Base-by-base conservation (phyloP, 192 early-diverging fungal species). In the Coemansia sp. region DNA sequence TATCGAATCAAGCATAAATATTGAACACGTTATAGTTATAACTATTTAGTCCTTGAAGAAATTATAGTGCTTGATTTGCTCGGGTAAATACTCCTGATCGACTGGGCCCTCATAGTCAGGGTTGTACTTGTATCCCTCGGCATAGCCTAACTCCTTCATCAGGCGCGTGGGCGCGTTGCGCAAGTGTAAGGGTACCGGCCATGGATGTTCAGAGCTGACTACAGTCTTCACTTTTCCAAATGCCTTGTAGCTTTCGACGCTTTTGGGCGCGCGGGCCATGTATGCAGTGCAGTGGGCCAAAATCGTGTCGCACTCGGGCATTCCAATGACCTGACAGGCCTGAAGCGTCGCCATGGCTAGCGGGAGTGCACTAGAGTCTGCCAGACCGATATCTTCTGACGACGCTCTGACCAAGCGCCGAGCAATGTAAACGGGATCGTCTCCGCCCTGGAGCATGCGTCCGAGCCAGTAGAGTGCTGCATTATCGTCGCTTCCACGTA, bases 281-380 rank as follows among this genome's bases (percentile, higher is more conserved):
- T 96, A 90, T 6, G 80, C 77, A 0, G 88, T 91, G 31, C 86
- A 87, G 46, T 96, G 91, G 0, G 91, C 93, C 2, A 96, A 68
- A 26, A 90, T 88, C 1, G 83, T 86, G 67, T 94, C 92, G 66
- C 94, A 96, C 70, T 96, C 94, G 5, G 94, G 94, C 90, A 94
- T 92, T 0, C 94, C 94, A 60, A 96, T 90, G 37, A 78, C 84
- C 71, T 94, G 91, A 60, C 90, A 93, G 0, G 94, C 87, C 59
- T 94, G 88, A 62, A 91, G 91, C 4, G 91, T 83, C 4, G 92
- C 59, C 10, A 94, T 65, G 59, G 87, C 88, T 46, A 94, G 61
- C 14, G 87, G 84, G 21, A 96, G 66, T 0, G 93, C 94, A 1
- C 78, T 60, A 58, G 84, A 89, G 60, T 96, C 92, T 6, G 91